Base-by-base conservation (phyloP, 257 asterid genomes). In the Paraleonurus japonicus region DNA sequence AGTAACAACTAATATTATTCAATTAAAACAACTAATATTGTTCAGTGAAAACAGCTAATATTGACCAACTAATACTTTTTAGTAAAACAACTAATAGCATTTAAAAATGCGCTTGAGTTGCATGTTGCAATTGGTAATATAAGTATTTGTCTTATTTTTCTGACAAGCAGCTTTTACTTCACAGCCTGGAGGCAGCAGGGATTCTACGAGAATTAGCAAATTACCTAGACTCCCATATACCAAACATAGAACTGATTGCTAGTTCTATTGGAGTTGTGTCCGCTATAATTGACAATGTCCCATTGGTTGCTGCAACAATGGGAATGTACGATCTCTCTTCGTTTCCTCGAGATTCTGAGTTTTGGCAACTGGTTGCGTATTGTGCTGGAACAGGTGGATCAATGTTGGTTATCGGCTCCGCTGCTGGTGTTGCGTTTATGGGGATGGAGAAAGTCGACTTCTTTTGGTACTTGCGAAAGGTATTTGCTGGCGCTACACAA, bases 371-470 rank as follows among this genome's bases (percentile, higher is more conserved):
- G 48, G 85, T 92, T 11, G 96, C 99, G 32, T 95, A 71, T 71
- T 95, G 98, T 74, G 99, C 97, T 11, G 99, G 99, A 30, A 95
- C 99, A 3, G 95, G 99, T 43, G 99, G 99, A 50, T 95, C 98
- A 83, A 92, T 95, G 96, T 73, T 95, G 48, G 83, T 95, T 27
- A 92, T 92, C 3, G 97, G 99, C 61, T 95, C 99, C 2, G 98
- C 98, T 76, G 98, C 99, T 61, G 99, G 98, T 43, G 98, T 92
- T 47, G 99, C 99, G 5, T 89, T 69, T 61, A 95, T 95, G 99
- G 99, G 99, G 53, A 92, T 95, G 99, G 99, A 95, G 83, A 95
- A 88, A 47, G 85, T 92, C 15, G 90, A 92, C 87, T 92, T 95
- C 92, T 92, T 95, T 79, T 92, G 98, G 99, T 95, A 95, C 83